Evolutionary conservation across 108 stramenopile species (phyloP).

Genomic region (Pseudonitzschia pungens): DNA sequence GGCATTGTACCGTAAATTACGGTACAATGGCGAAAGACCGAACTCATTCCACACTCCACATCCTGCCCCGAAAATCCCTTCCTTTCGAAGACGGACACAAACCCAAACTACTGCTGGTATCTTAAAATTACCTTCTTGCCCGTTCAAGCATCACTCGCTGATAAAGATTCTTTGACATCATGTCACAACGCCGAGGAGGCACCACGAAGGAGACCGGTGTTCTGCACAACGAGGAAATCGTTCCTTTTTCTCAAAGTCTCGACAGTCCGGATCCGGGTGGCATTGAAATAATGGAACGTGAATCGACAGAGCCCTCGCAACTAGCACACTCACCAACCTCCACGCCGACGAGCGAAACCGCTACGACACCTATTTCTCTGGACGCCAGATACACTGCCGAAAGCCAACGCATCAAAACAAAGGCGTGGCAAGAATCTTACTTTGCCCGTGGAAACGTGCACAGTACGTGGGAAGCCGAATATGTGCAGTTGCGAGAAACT

Average conservation of each 20-base stretch:
- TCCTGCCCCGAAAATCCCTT: too few relatives aligned
- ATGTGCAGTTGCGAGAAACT: slow-evolving; percentile 1
- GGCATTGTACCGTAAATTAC: too few relatives aligned
- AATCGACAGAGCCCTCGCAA: not conserved
- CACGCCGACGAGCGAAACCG: not conserved
- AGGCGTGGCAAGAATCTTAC: slow-evolving; percentile 65
- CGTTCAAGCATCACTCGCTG: not conserved
- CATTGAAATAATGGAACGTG: not conserved
- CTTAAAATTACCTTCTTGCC: too few relatives aligned
- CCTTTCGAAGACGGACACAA: too few relatives aligned
- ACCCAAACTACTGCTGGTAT: too few relatives aligned
- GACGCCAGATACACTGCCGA: slow-evolving; percentile 19
- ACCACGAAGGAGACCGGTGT: not conserved
- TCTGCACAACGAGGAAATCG: slow-evolving; percentile 21
- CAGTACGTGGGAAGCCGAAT: slow-evolving; percentile 70
- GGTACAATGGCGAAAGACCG: too few relatives aligned
- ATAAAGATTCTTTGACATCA: not conserved
- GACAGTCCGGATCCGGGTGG: not conserved
- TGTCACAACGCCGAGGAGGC: slow-evolving; percentile 34
- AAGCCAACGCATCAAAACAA: not conserved
- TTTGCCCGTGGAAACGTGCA: slow-evolving; percentile 79
- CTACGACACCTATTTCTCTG: not conserved
- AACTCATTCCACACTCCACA: too few relatives aligned
- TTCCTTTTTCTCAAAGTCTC: slow-evolving; percentile 29
- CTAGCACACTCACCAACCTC: not conserved